Conservation (phyloP, 1,284 basidiomycete genomes). For the Violaceomyces palustris region DNA sequence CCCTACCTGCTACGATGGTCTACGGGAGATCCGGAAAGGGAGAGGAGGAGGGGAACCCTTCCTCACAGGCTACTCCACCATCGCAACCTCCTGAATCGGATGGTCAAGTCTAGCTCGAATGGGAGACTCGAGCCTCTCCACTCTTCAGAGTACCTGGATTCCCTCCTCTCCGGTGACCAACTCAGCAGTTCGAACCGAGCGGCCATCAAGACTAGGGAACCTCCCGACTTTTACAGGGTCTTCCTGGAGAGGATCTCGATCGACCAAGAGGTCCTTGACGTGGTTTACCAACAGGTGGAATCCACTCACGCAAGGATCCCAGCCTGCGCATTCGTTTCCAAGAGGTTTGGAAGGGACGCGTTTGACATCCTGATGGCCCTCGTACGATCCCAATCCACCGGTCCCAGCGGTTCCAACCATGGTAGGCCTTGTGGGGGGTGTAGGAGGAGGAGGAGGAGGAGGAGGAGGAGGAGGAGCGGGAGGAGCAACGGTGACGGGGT, state of each 20-base stretch:
- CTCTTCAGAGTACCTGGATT: too few species aligned
- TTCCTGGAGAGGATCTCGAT: slow-evolving; percentile 20
- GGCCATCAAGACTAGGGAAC: background rate
- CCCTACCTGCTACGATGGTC: slow-evolving; percentile 25
- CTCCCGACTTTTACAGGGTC: slow-evolving; percentile 21
- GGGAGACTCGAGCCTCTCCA: too few species aligned
- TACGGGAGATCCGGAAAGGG: slow-evolving; percentile 9
- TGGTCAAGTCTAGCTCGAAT: too few species aligned
- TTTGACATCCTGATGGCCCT: slow-evolving; percentile 23
- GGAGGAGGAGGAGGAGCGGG: too few species aligned
- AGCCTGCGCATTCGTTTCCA: slow-evolving; percentile 4
- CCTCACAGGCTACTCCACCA: too few species aligned
- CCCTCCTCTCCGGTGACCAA: too few species aligned
- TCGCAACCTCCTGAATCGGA: too few species aligned
- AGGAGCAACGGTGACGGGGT: too few species aligned
- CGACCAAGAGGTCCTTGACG: slow-evolving; percentile 19
- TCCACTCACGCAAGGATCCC: slow-evolving; percentile 9
- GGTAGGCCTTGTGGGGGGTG: slow-evolving; percentile 1
- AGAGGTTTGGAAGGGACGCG: slow-evolving; percentile 17
- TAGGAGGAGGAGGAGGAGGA: background rate
- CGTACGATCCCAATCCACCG: slow-evolving; percentile 12
- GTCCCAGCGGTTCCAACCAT: slow-evolving; percentile 5
- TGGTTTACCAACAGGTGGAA: slow-evolving; percentile 16
- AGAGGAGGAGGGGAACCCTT: slow-evolving; percentile 2
- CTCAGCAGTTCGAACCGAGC: too few species aligned